These are phyloP conservation scores for Ascoidea tarda DNA, from an alignment of 805 yeast genomes.

Conservation along the genomic window DNA sequence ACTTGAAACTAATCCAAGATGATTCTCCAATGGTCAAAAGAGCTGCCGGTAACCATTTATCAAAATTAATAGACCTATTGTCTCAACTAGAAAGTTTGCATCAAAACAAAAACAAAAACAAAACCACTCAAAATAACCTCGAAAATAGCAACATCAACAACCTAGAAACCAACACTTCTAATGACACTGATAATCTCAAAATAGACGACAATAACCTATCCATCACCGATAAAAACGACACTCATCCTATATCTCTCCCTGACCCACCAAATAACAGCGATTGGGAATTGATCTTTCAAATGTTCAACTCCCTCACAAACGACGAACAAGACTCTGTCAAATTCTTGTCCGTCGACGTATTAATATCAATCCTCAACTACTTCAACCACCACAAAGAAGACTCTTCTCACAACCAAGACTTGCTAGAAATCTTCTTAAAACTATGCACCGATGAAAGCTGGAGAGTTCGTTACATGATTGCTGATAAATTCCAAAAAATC, in stretches of 20 bases:
- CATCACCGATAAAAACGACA: neutral
- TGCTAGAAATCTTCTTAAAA: conserved; percentile 50
- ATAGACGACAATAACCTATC: too few relatives aligned
- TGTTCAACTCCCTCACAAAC: conserved; percentile 64
- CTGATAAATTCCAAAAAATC: conserved; percentile 76
- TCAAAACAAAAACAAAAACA: conserved; percentile 3
- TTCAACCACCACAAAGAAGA: conserved; percentile 41
- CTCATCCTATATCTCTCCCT: conserved; percentile 18
- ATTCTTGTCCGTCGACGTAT: conserved; percentile 74
- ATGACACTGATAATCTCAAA: neutral
- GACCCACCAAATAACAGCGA: conserved; percentile 38
- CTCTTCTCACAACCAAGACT: conserved; percentile 42
- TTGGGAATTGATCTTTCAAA: conserved; percentile 65
- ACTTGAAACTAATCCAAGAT: conserved; percentile 62
- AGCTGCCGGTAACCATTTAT: conserved; percentile 80
- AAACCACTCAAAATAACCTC: neutral
- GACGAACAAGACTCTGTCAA: conserved; percentile 95
- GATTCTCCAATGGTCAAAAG: conserved; percentile 98
- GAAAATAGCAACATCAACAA: too few relatives aligned
- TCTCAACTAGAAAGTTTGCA: conserved; percentile 17
- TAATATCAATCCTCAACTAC: conserved; percentile 66
- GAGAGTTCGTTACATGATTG: conserved; percentile 97
- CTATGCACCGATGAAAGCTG: conserved; percentile 84
- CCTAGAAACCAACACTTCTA: too few relatives aligned
- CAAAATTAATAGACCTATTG: conserved; percentile 52